phyloP scores from a whole-genome alignment of 495 filamentous ascomycete genomes.

The Trichoderma gamsii region DNA sequence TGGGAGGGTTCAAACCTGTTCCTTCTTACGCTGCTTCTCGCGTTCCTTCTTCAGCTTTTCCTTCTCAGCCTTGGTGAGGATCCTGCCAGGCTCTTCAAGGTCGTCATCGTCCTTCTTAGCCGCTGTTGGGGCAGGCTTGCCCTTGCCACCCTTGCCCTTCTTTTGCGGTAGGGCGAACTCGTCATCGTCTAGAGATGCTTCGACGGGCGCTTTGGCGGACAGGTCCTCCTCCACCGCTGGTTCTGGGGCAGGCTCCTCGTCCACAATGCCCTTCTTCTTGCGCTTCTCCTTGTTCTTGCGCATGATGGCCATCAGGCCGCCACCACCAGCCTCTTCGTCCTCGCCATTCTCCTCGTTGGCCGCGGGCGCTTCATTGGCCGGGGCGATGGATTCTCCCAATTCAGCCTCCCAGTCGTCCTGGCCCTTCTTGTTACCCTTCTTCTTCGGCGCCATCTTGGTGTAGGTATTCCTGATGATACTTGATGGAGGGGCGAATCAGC shows the following conservation, averaged over 20 bases:
- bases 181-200: conserved; percentile 63
- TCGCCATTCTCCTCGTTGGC: conserved; percentile 35
- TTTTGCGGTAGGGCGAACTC: conserved; percentile 82
- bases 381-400: conserved; percentile 67
- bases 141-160: conserved; percentile 90
- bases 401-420: conserved; percentile 95
- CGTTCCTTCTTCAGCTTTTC: conserved; percentile 92
- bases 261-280: conserved; percentile 79
- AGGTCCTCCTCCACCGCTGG: conserved; percentile 48
- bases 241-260: conserved; percentile 55
- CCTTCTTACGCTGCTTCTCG: conserved; percentile 92
- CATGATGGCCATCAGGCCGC: conserved; percentile 77
- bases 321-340: conserved; percentile 48
- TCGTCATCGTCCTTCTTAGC: conserved; percentile 50
- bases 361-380: conserved; percentile 36
- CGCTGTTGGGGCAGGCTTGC: conserved; percentile 58
- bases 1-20: conserved; percentile 52
- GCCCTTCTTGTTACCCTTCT: conserved; percentile 83
- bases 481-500: too few species aligned
- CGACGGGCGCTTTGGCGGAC: conserved; percentile 59
- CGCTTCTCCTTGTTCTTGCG: conserved; percentile 88
- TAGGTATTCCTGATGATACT: not conserved
- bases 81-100: conserved; percentile 48
- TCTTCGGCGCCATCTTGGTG: conserved; percentile 77
- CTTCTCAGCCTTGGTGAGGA: conserved; percentile 94